Evolutionary conservation across 23 red algal genomes (phyloP), one percentile per base, ranked within the genome.

Genomic region (Gracilaria gracilis): DNA sequence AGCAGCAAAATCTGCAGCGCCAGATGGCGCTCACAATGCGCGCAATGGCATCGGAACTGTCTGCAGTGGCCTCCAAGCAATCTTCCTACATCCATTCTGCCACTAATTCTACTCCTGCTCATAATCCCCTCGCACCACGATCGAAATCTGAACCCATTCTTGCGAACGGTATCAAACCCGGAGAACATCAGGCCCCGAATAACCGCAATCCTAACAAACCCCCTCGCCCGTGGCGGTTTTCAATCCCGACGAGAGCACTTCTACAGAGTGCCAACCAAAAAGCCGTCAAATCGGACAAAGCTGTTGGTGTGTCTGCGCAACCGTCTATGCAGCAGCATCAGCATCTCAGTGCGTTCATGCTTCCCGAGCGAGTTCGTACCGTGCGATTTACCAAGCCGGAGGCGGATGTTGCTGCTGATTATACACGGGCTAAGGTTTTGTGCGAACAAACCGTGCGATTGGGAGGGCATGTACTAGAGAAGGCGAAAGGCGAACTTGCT

Each of bases 1-100:
- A 90, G 76, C 87, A 90, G 21, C 87, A 90, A 67, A 66, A 4
- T 7, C 9, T 61, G 49, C 67, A 75, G 15, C 67, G 64, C 19
- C 25, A 87, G 24, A 71, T 53, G 35, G 57, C 35, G 67, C 64
- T 74, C 23, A n/a, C 72, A 51, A 50, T 29, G 42, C 72, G 72
- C 38, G 72, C 72, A 11, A 51, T 50, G 72, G 72, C 72, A 31
- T 77, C 39, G 42, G 40, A 77, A 31, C 72, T 51, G 46, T 50
- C 72, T 3, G 50, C 72, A 34, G 72, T 50, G 23, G 42, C 42
- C 8, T 29, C 72, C 46, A 77, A 77, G 40, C 40, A 77, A 50
- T 29, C 40, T 31, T 77, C 72, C 7, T 77, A 51, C 42, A 77
- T 50, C 72, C 3, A 34, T 51, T 28, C 46, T 48, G 40, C 25